Conservation (phyloP, 2,329 filamentous ascomycete species). For the Myriosclerotinia scirpicola region DNA sequence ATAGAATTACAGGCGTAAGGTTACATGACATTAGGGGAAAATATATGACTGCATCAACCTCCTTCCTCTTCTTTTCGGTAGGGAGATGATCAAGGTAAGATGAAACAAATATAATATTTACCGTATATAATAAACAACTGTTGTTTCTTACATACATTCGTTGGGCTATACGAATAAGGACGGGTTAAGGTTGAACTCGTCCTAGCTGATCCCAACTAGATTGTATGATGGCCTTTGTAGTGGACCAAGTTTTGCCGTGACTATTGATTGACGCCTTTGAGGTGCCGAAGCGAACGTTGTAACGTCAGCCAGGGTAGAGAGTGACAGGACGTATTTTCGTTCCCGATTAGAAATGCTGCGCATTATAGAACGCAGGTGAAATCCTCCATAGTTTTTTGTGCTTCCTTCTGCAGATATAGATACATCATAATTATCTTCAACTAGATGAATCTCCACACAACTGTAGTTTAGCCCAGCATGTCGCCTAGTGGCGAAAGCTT, state of each 20-base stretch:
- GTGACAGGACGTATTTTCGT: neutral
- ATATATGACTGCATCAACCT: neutral
- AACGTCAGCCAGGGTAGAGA: neutral
- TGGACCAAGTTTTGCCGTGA: neutral
- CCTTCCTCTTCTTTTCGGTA: neutral
- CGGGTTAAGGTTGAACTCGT: neutral
- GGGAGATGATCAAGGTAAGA: neutral
- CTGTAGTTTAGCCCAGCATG: neutral
- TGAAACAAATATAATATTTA: neutral
- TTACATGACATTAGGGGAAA: neutral
- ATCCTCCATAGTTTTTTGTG: neutral
- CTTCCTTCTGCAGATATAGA: neutral
- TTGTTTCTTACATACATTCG: neutral
- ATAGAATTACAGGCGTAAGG: constrained; percentile 4
- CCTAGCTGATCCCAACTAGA: neutral
- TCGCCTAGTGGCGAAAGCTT: neutral
- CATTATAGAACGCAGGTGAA: neutral
- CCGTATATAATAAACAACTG: neutral
- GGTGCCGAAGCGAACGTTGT: constrained; percentile 13
- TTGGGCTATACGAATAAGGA: neutral
- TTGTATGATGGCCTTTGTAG: neutral
- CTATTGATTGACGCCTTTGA: constrained; percentile 8
- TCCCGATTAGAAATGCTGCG: neutral
- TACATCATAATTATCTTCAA: neutral
- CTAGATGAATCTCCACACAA: neutral